Base-by-base conservation (phyloP, 2,329 filamentous ascomycete genomes). In the Colletotrichum spaethianum region DNA sequence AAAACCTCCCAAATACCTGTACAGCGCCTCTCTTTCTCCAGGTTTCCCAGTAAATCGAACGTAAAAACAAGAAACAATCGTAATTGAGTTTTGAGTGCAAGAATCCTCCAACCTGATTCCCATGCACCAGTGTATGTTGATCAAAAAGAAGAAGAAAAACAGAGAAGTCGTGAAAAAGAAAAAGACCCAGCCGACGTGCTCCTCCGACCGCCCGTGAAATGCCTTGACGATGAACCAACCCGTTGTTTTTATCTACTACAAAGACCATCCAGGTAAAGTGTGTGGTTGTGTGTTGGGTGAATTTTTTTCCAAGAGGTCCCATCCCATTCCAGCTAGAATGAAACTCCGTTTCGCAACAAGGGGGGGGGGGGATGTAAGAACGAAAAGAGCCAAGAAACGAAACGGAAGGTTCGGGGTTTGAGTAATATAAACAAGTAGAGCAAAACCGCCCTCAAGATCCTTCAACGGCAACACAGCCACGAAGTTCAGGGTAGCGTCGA, bases 401-500 rank as follows among this genome's bases (percentile, higher is more conserved):
- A 66, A 46, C 46, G 16, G 31, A 6, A 46, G 42, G 36, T 18
- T n/a, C 20, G 38, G 23, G 44, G 36, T 23, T 8, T 40, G 48
- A 40, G 42, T 16, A 44, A 42, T 44, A 59, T 57, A 23, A 40
- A 44, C 61, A 69, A 55, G 53, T 38, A 31, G 40, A 20, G 42
- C 20, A 26, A 12, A 14, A 46, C 2, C 26, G 42, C 40, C 11
- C 44, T 62, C 31, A 62, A 14, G 69, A 72, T 28, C 64, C 64
- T 44, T 68, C 64, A 9, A 68, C 28, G 28, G 71, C 69, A 60
- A 75, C 74, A 63, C 75, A 57, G 53, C 75, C 67, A 52, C 70
- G 70, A 48, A 80, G 72, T 56, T 77, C 76, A 48, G 77, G 76
- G 73, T 79, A 80, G 73, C 78, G 77, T 71, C 74, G 68, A 50